Evolutionary conservation across 805 yeast species (phyloP).

Genomic region (Danielia oregonensis): DNA sequence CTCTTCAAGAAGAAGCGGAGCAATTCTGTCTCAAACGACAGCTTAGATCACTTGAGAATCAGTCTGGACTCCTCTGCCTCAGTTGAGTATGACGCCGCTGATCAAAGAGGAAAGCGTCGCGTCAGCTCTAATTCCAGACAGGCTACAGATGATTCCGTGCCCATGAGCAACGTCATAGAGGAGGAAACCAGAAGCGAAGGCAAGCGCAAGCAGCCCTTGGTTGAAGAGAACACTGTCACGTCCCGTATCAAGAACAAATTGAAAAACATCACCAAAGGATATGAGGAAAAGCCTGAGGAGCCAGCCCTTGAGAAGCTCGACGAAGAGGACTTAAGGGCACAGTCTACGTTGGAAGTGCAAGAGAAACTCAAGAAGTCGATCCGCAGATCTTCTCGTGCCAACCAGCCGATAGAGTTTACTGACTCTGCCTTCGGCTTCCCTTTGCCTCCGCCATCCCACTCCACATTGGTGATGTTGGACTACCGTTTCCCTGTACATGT

Average conservation of each 20-base stretch:
- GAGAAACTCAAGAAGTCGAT: slow-evolving; percentile 42
- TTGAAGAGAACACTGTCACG: slow-evolving; percentile 10
- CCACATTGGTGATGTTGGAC: slow-evolving; percentile 77
- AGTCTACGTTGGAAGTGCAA: slow-evolving; percentile 38
- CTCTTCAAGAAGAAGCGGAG: slow-evolving; percentile 34
- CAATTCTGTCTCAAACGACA: slow-evolving; percentile 7
- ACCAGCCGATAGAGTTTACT: slow-evolving; percentile 47
- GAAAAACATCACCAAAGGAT: slow-evolving; percentile 13
- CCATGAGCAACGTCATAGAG: neutral
- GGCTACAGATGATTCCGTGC: neutral
- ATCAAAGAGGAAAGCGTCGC: neutral
- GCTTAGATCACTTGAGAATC: neutral
- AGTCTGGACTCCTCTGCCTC: neutral
- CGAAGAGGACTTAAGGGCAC: slow-evolving; percentile 21
- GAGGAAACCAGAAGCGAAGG: neutral
- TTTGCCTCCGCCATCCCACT: slow-evolving; percentile 71
- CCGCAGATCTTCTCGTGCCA: slow-evolving; percentile 38
- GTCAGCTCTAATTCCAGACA: neutral
- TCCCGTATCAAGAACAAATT: slow-evolving; percentile 13
- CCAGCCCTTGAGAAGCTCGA: slow-evolving; percentile 1
- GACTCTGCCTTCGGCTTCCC: slow-evolving; percentile 90
- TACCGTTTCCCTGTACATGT: slow-evolving; percentile 91
- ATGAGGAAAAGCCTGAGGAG: slow-evolving; percentile 11
- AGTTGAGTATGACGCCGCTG: neutral
- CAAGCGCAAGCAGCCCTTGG: neutral